Base-by-base conservation (phyloP, 192 early-diverging fungal species). In the Coemansia sp. region DNA sequence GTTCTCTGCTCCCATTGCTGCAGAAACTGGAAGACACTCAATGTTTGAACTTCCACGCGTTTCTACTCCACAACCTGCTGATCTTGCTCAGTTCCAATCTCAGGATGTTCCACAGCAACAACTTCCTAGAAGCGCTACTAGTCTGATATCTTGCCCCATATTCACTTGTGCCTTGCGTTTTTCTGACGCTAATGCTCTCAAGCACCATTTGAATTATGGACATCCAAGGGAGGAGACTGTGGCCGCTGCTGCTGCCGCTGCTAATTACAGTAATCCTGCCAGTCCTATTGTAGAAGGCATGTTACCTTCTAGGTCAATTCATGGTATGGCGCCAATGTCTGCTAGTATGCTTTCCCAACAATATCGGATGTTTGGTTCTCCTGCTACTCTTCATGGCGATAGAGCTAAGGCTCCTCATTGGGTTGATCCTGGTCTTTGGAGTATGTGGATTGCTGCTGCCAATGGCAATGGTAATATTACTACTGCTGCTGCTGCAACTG, bases 361-460 rank as follows among this genome's bases (percentile, higher is more conserved):
- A 4, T 57, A 54, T 27, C 34, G 34, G 4, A 54, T 54, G 19
- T n/a, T 55, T 31, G 14, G 31, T 28, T 26, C 54, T 28, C 4
- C 54, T 31, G 27, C 27, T 31, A 2, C 26, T 55, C n/a, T 30
- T 19, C 10, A 31, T 5, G 38, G 48, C 3, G 68, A 74, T 52
- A 62, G 72, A 4, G 56, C 54, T 5, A 74, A 72, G 63, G 72
- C 78, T 2, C 78, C 78, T 19, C 78, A 81, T 27, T 81, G 78
- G 78, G 63, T 81, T 0, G 73, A 81, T 34, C 65, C 61, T 1
- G 54, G 44, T 7, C 22, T 64, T 26, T 75, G 72, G 73, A 74
- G 72, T 18, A 66, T 62, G 60, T 81, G 78, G 78, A 81, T 81
- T 27, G 78, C 72, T 12, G 78, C 78, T 5, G 78, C 78, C 2